phyloP scores from a whole-genome alignment of 2,329 filamentous ascomycete genomes.

The Zelopaecilomyces penicillatus region DNA sequence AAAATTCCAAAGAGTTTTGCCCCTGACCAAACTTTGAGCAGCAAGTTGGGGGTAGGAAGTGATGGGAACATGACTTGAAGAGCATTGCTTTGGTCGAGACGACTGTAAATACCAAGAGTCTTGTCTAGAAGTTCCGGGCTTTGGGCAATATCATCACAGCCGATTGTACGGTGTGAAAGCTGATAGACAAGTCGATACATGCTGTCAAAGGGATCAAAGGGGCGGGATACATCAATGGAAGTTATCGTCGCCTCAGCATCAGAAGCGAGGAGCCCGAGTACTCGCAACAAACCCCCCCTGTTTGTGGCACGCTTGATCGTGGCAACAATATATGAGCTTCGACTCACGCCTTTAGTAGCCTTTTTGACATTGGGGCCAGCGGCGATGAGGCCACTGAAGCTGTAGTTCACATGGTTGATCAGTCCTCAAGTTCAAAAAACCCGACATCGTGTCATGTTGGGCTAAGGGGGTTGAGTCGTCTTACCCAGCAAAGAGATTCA shows the following conservation, averaged over 20 bases:
- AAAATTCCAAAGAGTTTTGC: conserved; percentile 41
- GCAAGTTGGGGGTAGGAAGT: conserved; percentile 35
- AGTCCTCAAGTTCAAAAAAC: too few species aligned
- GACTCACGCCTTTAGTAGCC: conserved; percentile 14
- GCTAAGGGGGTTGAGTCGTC: background rate
- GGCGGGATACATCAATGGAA: conserved; percentile 1
- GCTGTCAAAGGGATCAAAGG: conserved; percentile 43
- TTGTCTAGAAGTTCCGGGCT: conserved; percentile 31
- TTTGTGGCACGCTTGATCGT: conserved; percentile 27
- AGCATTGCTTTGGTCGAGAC: conserved; percentile 36
- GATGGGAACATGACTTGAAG: conserved; percentile 44
- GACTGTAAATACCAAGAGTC: conserved; percentile 36
- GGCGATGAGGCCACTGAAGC: conserved; percentile 17
- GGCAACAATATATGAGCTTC: conserved; percentile 16
- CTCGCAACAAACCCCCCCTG: conserved; percentile 11
- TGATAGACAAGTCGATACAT: conserved; percentile 45
- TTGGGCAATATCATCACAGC: conserved; percentile 44
- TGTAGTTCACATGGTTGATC: too few species aligned
- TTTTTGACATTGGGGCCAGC: conserved; percentile 17
- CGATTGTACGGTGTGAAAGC: conserved; percentile 49
- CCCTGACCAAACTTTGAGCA: conserved; percentile 36
- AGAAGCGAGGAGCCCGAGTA: too few species aligned
- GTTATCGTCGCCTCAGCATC: background rate
- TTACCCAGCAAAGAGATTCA: conserved; percentile 37
- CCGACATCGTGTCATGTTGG: too few species aligned